Conservation (phyloP, 169 alveolate species). For the Cryptosporidium xiaoi region DNA sequence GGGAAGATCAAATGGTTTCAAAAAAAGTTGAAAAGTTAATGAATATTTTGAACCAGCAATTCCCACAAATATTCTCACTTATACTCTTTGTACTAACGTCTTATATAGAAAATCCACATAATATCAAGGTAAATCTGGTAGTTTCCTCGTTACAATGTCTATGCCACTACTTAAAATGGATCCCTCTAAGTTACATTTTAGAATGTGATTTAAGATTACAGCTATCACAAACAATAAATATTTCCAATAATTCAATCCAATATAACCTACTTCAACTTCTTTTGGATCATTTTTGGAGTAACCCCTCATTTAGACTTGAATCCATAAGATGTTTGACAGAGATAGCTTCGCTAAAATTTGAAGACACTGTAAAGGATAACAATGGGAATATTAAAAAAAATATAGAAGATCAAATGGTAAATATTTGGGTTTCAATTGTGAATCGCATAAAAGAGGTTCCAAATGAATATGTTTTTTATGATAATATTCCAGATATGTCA, state of each 20-base stretch:
- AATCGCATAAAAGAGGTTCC: conserved; percentile 84
- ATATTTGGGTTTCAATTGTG: conserved; percentile 85
- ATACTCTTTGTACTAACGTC: conserved; percentile 89
- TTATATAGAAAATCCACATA: conserved; percentile 84
- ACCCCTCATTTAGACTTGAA: conserved; percentile 88
- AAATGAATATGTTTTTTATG: conserved; percentile 81
- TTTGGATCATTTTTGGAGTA: conserved; percentile 91
- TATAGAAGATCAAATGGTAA: conserved; percentile 81
- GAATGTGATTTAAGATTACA: conserved; percentile 81
- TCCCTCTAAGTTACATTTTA: conserved; percentile 93
- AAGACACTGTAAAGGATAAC: conserved; percentile 68
- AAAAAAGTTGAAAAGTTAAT: conserved; percentile 85
- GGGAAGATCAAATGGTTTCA: conserved; percentile 90
- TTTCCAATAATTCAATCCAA: not conserved
- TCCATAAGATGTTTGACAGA: conserved; percentile 93
- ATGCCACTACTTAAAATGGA: conserved; percentile 93
- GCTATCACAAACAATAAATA: conserved; percentile 30
- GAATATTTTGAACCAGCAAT: conserved; percentile 82
- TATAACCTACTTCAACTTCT: conserved; percentile 83
- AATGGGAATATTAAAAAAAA: conserved; percentile 41
- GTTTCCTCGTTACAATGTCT: conserved; percentile 91
- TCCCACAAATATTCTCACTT: conserved; percentile 83
- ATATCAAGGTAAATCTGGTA: conserved; percentile 85
- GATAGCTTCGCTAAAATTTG: conserved; percentile 86
- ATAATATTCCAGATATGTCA: conserved; percentile 83